Evolutionary conservation across 192 early-diverging fungal species (phyloP), one percentile per base, ranked within the genome.

Genomic region (Pilaira anomala): DNA sequence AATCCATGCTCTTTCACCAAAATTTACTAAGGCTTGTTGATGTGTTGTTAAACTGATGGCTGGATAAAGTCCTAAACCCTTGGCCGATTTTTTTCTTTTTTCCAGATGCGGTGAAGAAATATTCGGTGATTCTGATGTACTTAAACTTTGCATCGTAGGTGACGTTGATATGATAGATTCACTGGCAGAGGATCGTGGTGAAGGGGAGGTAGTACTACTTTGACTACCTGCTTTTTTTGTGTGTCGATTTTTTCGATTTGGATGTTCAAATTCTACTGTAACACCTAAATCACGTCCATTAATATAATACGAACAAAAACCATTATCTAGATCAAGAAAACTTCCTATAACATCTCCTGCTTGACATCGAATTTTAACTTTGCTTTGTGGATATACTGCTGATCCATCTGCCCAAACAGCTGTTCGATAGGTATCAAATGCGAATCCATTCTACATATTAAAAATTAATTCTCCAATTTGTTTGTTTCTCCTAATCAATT

Each of bases 31-130:
- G 3, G 85, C 86, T 12, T 84, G 86, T 62, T 93, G 89, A 42
- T 84, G 79, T 1, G 84, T 84, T 4, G 91, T 86, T 18, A 93
- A 75, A 4, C 87, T 90, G 14, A 88, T 71, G 6, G 91, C 90
- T 3, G 91, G 91, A 60, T 78, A 92, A 68, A 76, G 68, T 16
- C 82, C 80, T 19, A 63, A 22, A 8, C 45, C 42, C 12, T 48
- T 40, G 0, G 11, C 42, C 4, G n/a, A 3, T 48, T 41, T n/a
- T 1, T 14, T 52, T 1, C 9, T 46, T 19, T 19, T 46, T n/a
- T 36, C 33, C 11, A 36, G 5, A 1, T 36, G 33, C 33, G 33
- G 46, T 0, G 46, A 48, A 48, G 46, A 21, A 1, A 46, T 13
- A 12, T 46, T 33, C 2, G 44, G 44, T 19, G 44, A 14, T 7